Evolutionary conservation across 2,329 filamentous ascomycete species (phyloP).

Genomic region (Pseudogymnoascus sp.): DNA sequence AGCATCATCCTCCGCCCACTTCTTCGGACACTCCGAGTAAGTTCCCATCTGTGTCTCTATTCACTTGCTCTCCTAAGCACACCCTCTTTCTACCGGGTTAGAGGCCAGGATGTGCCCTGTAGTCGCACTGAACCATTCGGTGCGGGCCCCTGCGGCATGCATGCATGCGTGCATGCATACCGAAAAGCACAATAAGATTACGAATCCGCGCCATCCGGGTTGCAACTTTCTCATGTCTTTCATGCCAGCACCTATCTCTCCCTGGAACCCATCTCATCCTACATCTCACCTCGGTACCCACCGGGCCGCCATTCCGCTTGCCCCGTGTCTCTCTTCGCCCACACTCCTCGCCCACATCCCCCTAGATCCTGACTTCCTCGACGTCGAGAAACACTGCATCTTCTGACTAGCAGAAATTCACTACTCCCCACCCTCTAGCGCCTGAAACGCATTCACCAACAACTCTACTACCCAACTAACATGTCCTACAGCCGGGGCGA

Average conservation of each 20-base stretch:
- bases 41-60: no score
- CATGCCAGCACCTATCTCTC: background rate
- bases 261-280: background rate
- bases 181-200: background rate
- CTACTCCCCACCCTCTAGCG: background rate
- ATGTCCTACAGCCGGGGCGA: background rate
- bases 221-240: background rate
- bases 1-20: background rate
- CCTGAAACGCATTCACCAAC: background rate
- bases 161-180: background rate
- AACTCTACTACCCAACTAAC: background rate
- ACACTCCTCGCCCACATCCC: background rate
- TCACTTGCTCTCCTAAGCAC: background rate
- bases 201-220: background rate
- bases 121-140: background rate
- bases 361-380: background rate
- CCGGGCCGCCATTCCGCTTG: background rate
- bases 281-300: background rate
- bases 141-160: background rate
- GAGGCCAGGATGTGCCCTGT: no score
- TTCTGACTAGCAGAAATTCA: background rate
- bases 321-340: background rate
- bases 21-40: background rate
- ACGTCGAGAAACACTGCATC: background rate
- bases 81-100: no score